A percentile compares a stretch with the other conserved stretches of the same genome.
These are phyloP conservation scores for Bauhinia variegata DNA, from an alignment of 306 rosid genomes.

Conservation along the genomic window DNA sequence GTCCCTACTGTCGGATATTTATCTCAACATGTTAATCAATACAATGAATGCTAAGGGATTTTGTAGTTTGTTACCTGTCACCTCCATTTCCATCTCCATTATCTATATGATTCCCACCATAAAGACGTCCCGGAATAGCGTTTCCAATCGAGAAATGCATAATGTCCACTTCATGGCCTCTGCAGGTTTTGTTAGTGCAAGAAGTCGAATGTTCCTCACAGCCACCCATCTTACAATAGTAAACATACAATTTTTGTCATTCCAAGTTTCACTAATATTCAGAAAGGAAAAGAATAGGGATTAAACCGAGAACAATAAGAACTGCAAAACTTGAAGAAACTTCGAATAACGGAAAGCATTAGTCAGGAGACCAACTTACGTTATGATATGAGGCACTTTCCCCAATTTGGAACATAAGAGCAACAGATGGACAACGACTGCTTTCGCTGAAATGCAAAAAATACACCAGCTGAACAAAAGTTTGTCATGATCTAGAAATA, in stretches of 20 bases:
- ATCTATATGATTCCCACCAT: slow-evolving; percentile 81
- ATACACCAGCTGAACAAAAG: slow-evolving; percentile 33
- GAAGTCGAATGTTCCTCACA: slow-evolving; percentile 67
- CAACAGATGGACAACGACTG: slow-evolving; percentile 85
- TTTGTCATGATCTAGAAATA: slow-evolving; percentile 11
- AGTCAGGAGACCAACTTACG: slow-evolving; percentile 51
- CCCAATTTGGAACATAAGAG: slow-evolving; percentile 94
- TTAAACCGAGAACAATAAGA: slow-evolving; percentile 28
- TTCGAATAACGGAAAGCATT: neutral
- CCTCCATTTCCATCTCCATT: slow-evolving; percentile 73
- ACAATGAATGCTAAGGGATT: slow-evolving; percentile 18
- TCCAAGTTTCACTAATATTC: slow-evolving; percentile 25
- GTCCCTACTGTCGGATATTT: neutral
- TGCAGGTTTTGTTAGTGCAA: slow-evolving; percentile 87
- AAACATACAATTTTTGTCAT: slow-evolving; percentile 27
- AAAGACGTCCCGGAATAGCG: slow-evolving; percentile 92
- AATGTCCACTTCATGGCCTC: slow-evolving; percentile 90
- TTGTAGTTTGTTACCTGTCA: slow-evolving; percentile 66
- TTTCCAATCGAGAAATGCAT: slow-evolving; percentile 94
- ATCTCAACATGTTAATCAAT: slow-evolving; percentile 25
- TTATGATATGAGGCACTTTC: slow-evolving; percentile 74
- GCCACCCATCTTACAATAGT: slow-evolving; percentile 84
- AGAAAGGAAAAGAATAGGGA: neutral
- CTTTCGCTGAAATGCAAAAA: slow-evolving; percentile 56
- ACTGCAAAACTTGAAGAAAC: neutral